A percentile compares a stretch with the other conserved stretches of the same genome.
phyloP scores from a whole-genome alignment of 2,329 filamentous ascomycete genomes.

The Mycocentrospora acerina region DNA sequence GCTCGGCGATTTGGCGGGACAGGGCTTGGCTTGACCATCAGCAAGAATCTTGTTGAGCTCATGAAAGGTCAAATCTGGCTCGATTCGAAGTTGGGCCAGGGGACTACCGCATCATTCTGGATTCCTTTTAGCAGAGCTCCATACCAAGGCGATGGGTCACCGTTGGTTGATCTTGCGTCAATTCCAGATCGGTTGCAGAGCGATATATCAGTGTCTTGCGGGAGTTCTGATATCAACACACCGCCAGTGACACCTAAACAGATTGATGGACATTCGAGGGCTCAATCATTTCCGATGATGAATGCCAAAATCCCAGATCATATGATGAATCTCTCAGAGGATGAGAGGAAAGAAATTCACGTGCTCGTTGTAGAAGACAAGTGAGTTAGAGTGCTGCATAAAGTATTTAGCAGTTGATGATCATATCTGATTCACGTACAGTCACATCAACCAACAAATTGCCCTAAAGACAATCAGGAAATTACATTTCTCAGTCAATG shows the following conservation, averaged over 20 bases:
- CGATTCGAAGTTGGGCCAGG: constrained; percentile 65
- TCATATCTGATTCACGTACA: constrained; percentile 1
- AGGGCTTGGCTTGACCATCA: constrained; percentile 75
- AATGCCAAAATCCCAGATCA: constrained; percentile 30
- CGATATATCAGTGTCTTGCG: constrained; percentile 61
- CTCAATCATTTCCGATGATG: constrained; percentile 25
- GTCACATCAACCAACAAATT: constrained; percentile 71
- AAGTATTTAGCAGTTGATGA: background rate
- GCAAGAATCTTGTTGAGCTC: constrained; percentile 73
- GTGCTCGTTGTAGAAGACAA: constrained; percentile 83
- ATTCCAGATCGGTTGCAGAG: constrained; percentile 67
- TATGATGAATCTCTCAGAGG: constrained; percentile 52
- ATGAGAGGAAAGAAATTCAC: constrained; percentile 64
- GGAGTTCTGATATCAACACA: constrained; percentile 63
- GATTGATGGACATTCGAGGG: constrained; percentile 17
- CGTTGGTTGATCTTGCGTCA: constrained; percentile 62
- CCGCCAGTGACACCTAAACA: constrained; percentile 42
- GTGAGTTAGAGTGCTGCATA: constrained; percentile 47
- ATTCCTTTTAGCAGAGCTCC: constrained; percentile 75
- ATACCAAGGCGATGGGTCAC: constrained; percentile 50
- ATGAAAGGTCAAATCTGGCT: constrained; percentile 77
- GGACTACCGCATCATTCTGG: constrained; percentile 74
- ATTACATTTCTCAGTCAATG: constrained; percentile 69
- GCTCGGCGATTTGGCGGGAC: constrained; percentile 78
- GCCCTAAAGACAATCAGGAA: constrained; percentile 74